Conservation (phyloP, 2,329 filamentous ascomycete species). For the Pseudogymnoascus verrucosus region DNA sequence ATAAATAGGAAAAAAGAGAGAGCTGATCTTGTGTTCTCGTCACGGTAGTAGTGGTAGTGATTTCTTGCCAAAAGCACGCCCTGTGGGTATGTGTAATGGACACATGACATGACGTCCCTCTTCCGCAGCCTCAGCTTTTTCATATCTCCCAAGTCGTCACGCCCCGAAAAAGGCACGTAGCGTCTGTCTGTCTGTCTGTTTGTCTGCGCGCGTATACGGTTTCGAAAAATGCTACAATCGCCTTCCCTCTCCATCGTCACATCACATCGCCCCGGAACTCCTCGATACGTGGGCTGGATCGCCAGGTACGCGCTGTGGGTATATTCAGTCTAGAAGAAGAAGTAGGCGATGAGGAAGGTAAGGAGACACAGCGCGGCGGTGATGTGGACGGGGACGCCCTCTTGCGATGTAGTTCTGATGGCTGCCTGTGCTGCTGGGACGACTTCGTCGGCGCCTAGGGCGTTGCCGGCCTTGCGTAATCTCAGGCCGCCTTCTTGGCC, state of each 20-base stretch:
- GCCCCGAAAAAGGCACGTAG: not conserved
- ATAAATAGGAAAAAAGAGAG: slow-evolving; percentile 2
- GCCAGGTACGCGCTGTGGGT: slow-evolving; percentile 3
- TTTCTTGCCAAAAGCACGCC: not conserved
- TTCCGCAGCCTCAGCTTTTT: not conserved
- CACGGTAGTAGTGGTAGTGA: not conserved
- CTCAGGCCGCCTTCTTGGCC: slow-evolving; percentile 65
- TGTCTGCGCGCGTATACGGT: slow-evolving; percentile 5
- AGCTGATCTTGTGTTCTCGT: not conserved
- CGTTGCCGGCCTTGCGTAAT: slow-evolving; percentile 60
- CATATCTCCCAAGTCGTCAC: not conserved
- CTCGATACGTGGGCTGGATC: not conserved
- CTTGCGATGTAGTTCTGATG: slow-evolving; percentile 26
- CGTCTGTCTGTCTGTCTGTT: too few relatives aligned
- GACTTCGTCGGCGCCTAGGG: slow-evolving; percentile 41
- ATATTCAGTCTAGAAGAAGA: slow-evolving; percentile 68
- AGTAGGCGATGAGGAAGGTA: slow-evolving; percentile 89
- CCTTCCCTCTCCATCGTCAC: not conserved
- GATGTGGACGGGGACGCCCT: slow-evolving; percentile 81
- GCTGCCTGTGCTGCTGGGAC: slow-evolving; percentile 46
- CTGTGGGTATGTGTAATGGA: not conserved
- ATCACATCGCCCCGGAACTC: slow-evolving; percentile 2
- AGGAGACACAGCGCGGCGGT: slow-evolving; percentile 77
- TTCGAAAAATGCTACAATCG: not conserved
- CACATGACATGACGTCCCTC: not conserved